Conservation (phyloP, 208 protist species). For the Eutreptiella sp. region DNA sequence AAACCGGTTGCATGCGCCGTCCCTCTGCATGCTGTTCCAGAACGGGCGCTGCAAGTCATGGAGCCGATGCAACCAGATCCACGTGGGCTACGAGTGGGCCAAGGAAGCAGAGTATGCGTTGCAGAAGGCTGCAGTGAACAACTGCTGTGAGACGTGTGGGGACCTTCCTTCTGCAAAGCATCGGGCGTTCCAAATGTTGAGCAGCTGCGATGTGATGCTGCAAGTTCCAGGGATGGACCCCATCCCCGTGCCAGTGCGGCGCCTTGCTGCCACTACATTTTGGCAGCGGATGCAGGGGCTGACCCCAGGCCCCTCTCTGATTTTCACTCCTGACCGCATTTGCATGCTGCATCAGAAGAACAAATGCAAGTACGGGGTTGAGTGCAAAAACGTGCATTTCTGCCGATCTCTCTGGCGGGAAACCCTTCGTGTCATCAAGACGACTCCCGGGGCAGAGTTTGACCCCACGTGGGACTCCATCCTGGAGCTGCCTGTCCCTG, state of each 20-base stretch:
- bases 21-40: slow-evolving; percentile 29
- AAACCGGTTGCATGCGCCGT: too few species aligned
- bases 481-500: too few species aligned
- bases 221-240: not conserved
- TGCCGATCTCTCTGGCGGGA: slow-evolving; percentile 2
- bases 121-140: slow-evolving; percentile 1
- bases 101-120: slow-evolving; percentile 1
- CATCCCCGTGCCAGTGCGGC: not conserved
- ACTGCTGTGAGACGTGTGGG: slow-evolving; percentile 13
- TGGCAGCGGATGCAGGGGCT: not conserved
- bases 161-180: not conserved
- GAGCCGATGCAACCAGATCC: slow-evolving; percentile 22
- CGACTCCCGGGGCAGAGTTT: too few species aligned
- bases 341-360: slow-evolving; percentile 21
- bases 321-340: not conserved
- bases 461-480: too few species aligned
- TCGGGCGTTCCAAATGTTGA: not conserved
- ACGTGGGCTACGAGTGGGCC: slow-evolving; percentile 23
- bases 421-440: too few species aligned
- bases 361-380: slow-evolving; percentile 30
- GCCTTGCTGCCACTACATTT: slow-evolving; percentile 2
- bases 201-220: not conserved
- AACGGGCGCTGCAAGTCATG: slow-evolving; percentile 23
- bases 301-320: not conserved
- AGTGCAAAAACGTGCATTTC: slow-evolving; percentile 32